Percentiles rank a stretch among this genome's conserved stretches.
phyloP scores from a whole-genome alignment of 169 alveolate species.

The Haemoproteus tartakovskyi region DNA sequence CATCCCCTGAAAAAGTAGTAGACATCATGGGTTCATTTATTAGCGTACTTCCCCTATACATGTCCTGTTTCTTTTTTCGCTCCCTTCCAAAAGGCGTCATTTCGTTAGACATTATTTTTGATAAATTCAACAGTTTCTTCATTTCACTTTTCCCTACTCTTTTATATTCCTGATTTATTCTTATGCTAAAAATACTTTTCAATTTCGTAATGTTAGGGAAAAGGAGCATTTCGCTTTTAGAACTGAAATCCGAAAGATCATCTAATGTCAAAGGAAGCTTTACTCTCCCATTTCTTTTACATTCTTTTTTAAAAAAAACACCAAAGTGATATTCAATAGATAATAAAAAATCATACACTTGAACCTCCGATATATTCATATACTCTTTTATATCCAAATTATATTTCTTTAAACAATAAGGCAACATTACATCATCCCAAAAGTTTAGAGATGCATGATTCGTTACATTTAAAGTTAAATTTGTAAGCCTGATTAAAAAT shows the following conservation, averaged over 20 bases:
- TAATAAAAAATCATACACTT: constrained; percentile 19
- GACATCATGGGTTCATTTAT: too few relatives aligned
- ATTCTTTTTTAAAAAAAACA: constrained; percentile 28
- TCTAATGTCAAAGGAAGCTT: constrained; percentile 42
- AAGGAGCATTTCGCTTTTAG: constrained; percentile 3
- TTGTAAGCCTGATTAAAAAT: constrained; percentile 27
- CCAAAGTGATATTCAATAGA: constrained; percentile 58
- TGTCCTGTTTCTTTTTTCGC: too few relatives aligned
- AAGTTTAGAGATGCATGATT: constrained; percentile 11
- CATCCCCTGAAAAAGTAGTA: too few relatives aligned
- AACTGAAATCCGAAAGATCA: constrained; percentile 24
- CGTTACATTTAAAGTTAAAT: constrained; percentile 42
- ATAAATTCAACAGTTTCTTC: too few relatives aligned
- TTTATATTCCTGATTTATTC: neutral
- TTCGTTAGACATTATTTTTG: too few relatives aligned
- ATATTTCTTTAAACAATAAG: constrained; percentile 27
- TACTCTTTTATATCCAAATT: constrained; percentile 22
- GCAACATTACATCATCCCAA: constrained; percentile 41
- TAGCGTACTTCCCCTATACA: too few relatives aligned
- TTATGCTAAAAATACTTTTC: constrained; percentile 3
- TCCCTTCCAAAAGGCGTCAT: too few relatives aligned
- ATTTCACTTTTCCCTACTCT: too few relatives aligned
- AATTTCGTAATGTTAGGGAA: constrained; percentile 27
- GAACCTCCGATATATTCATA: constrained; percentile 28
- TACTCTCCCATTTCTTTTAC: constrained; percentile 19